Base-by-base conservation (phyloP, 2,329 filamentous ascomycete species). In the Fusarium sp. region DNA sequence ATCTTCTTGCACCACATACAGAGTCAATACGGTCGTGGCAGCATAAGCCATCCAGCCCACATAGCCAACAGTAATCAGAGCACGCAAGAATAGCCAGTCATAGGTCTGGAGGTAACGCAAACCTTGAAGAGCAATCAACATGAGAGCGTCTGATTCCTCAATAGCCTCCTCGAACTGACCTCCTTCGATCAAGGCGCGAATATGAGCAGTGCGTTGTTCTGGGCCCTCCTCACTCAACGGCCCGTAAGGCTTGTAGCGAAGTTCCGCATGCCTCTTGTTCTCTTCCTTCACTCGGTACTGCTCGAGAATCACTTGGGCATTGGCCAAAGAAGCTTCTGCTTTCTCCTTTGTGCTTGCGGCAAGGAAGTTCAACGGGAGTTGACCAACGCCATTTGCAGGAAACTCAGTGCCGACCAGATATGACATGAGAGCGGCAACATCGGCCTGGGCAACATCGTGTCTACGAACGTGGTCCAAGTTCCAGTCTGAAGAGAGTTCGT, bases 221-320 rank as follows among this genome's bases (percentile, higher is more conserved):
- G 91, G 85, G 1, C 90, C 84, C 6, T 86, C 82, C 34, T 88
- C 87, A 39, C 90, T 89, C 33, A 99, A 86, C 5, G 89, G 88
- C 31, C 86, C 81, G 76, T 91, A 99, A 0, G 95, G 91, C 53
- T 85, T 88, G 80, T 95, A 99, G 38, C 89, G 88, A 58, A 99
- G 80, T 75, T 95, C 88, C 0, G 87, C 91, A 1, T 86, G 84
- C 76, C 89, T 90, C 82, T 98, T 98, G 69, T 91, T 87, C 68
- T 91, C 89, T 78, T 98, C 95, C 81, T 99, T 99, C 62, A 99
- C 92, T 26, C 88, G 90, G 77, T 98, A 99, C 91, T 98, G 98
- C 78, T 99, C 96, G 31, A 99, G 82, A 48, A 99, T 96, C 40
- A 91, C 91, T 72, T 90, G 89, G 0, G 94, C 92, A 75, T 99